Percentiles rank a stretch among this genome's conserved stretches.
Evolutionary conservation across 2,329 filamentous ascomycete species (phyloP).

Genomic region (Pseudocercospora fijiensis): DNA sequence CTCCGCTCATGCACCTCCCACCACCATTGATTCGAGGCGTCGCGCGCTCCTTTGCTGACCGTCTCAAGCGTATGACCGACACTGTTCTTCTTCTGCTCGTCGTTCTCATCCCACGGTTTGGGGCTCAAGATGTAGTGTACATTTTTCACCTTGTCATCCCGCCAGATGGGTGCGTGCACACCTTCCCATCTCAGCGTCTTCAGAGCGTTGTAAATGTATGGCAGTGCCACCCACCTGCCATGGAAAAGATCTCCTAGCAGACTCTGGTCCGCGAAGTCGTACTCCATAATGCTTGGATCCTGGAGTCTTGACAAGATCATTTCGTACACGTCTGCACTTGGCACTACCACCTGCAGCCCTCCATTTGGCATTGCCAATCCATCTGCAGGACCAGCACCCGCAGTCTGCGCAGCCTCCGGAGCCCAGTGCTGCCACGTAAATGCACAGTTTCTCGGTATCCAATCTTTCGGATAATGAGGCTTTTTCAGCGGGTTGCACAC

Average conservation of each 20-base stretch:
- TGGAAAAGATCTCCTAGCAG: slow-evolving; percentile 58
- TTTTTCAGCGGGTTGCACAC: slow-evolving; percentile 80
- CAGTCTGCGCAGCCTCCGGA: slow-evolving; percentile 52
- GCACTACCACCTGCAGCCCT: slow-evolving; percentile 62
- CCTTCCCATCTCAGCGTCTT: slow-evolving; percentile 58
- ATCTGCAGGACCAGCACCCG: slow-evolving; percentile 50
- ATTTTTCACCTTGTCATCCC: slow-evolving; percentile 61
- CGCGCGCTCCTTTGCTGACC: slow-evolving; percentile 36
- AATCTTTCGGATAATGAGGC: slow-evolving; percentile 73
- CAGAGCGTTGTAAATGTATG: slow-evolving; percentile 62
- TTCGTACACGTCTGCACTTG: slow-evolving; percentile 54
- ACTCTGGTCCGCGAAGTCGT: slow-evolving; percentile 62
- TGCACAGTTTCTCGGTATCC: slow-evolving; percentile 62
- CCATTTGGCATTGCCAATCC: slow-evolving; percentile 61
- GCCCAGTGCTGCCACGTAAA: slow-evolving; percentile 58
- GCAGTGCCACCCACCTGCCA: slow-evolving; percentile 58
- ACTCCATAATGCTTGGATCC: slow-evolving; percentile 48
- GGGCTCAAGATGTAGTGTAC: slow-evolving; percentile 62
- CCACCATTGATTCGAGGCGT: slow-evolving; percentile 60
- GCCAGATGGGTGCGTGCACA: slow-evolving; percentile 60
- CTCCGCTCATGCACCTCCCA: slow-evolving; percentile 54
- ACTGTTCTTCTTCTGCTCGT: slow-evolving; percentile 36
- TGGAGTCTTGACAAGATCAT: slow-evolving; percentile 51
- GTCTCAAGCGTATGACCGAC: slow-evolving; percentile 4
- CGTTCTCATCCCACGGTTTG: slow-evolving; percentile 62